Evolutionary conservation across 148 eudicot genomes (phyloP), one percentile per base, ranked within the genome.

Genomic region (Amaranthus cruentus): DNA sequence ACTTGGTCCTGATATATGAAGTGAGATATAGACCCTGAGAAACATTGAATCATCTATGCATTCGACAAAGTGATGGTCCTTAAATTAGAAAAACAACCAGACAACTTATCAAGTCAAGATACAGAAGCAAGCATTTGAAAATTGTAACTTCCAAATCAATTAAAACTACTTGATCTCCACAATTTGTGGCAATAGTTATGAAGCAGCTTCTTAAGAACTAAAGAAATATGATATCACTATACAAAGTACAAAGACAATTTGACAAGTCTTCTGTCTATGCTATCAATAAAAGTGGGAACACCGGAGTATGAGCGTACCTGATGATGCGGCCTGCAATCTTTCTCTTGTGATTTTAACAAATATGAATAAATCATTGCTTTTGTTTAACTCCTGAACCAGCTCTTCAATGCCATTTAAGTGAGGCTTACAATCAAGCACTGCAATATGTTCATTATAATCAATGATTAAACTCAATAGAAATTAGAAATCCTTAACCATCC

Each of bases 351-450:
- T 80, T 83, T 92, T 83, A 64, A 90, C 99, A 81, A 92, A 92
- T 53, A 80, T 82, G 85, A 84, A 91, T 11, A 91, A 78, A 62
- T 82, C 89, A 76, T 91, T 91, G 76, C 74, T 91, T 75, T 72
- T 84, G 78, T 91, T 88, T 57, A 91, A 77, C 72, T 87, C 91
- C 75, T 78, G 71, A 59, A 91, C 76, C 66, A 86, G 70, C 66
- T 83, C 85, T 68, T 80, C 78, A 8, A 76, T 83, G 61, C 75
- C 89, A 68, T 74, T 76, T 73, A 87, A 66, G 61, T 73, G 80
- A 64, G 97, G 94, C 55, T 85, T 84, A 77, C 96, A 96, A 28
- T 89, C 86, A 42, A 90, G 83, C 90, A 96, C 99, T 96, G 89
- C 75, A 64, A 80, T 11, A 44, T 6, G 42, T 62, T 59, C 67